phyloP scores from a whole-genome alignment of 2,329 filamentous ascomycete species.

The Neurospora crassa region DNA sequence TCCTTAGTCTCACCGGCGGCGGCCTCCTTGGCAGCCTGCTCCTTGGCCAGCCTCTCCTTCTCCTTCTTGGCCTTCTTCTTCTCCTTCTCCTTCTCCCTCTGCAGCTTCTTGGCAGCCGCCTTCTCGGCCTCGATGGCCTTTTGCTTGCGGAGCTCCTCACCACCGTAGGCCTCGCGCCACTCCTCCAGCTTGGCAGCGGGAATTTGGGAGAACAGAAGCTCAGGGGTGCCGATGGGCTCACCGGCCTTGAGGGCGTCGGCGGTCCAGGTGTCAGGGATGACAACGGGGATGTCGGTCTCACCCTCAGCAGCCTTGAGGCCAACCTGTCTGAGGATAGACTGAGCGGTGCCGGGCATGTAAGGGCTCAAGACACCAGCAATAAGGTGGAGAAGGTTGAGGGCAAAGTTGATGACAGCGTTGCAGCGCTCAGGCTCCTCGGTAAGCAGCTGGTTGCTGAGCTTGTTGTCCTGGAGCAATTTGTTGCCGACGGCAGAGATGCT shows the following conservation, averaged over 20 bases:
- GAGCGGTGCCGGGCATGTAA: constrained; percentile 74
- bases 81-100: constrained; percentile 41
- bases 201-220: constrained; percentile 74
- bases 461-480: constrained; percentile 35
- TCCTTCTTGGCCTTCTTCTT: constrained; percentile 31
- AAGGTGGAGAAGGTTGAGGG: constrained; percentile 74
- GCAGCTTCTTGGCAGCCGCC: constrained; percentile 40
- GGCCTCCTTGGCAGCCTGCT: constrained; percentile 18
- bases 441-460: constrained; percentile 35
- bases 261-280: constrained; percentile 58
- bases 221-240: constrained; percentile 72
- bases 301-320: constrained; percentile 30
- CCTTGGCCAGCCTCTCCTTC: constrained; percentile 27
- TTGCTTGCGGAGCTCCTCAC: constrained; percentile 56
- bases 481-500: constrained; percentile 46
- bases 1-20: neutral
- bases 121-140: constrained; percentile 48
- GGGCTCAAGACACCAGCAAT: constrained; percentile 70
- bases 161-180: constrained; percentile 69
- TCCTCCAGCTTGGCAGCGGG: constrained; percentile 72
- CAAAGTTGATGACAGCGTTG: constrained; percentile 59
- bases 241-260: constrained; percentile 55
- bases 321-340: constrained; percentile 69
- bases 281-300: constrained; percentile 36
- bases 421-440: constrained; percentile 45